A percentile compares a stretch with the other conserved stretches of the same genome.
These are phyloP conservation scores for Bipolaris cookei DNA, from an alignment of 2,329 filamentous ascomycete genomes.

Conservation along the genomic window DNA sequence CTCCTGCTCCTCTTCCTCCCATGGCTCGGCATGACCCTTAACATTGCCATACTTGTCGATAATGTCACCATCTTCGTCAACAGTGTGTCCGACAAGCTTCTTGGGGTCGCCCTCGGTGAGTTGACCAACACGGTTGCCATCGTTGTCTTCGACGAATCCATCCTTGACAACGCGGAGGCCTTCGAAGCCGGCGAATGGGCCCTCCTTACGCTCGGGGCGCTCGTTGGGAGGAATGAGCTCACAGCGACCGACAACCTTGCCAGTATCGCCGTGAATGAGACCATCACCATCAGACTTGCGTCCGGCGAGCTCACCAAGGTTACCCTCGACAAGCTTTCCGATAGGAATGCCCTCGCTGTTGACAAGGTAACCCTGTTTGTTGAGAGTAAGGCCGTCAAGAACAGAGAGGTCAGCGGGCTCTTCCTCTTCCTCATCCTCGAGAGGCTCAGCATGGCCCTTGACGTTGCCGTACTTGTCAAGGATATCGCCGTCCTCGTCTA, in stretches of 20 bases:
- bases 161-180: slow-evolving; percentile 72
- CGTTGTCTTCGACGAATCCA: slow-evolving; percentile 75
- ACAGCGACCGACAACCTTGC: slow-evolving; percentile 63
- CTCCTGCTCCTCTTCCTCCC: slow-evolving; percentile 57
- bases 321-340: slow-evolving; percentile 63
- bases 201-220: slow-evolving; percentile 64
- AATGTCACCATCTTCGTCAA: slow-evolving; percentile 84
- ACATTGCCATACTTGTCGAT: slow-evolving; percentile 75
- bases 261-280: slow-evolving; percentile 62
- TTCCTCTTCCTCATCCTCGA: slow-evolving; percentile 53
- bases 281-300: slow-evolving; percentile 63
- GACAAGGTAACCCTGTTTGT: slow-evolving; percentile 66
- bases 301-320: slow-evolving; percentile 62
- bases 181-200: slow-evolving; percentile 70
- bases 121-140: slow-evolving; percentile 77
- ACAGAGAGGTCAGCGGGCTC: slow-evolving; percentile 57
- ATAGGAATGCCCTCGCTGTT: slow-evolving; percentile 60
- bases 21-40: slow-evolving; percentile 65
- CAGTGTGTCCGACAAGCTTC: slow-evolving; percentile 72
- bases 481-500: slow-evolving; percentile 68
- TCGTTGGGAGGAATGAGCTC: slow-evolving; percentile 65
- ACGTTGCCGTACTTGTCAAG: slow-evolving; percentile 67
- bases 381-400: slow-evolving; percentile 61
- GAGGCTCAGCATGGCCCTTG: slow-evolving; percentile 65
- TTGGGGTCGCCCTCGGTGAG: slow-evolving; percentile 74